phyloP scores from a whole-genome alignment of 192 early-diverging fungal species.

The Funneliformis mosseae region DNA sequence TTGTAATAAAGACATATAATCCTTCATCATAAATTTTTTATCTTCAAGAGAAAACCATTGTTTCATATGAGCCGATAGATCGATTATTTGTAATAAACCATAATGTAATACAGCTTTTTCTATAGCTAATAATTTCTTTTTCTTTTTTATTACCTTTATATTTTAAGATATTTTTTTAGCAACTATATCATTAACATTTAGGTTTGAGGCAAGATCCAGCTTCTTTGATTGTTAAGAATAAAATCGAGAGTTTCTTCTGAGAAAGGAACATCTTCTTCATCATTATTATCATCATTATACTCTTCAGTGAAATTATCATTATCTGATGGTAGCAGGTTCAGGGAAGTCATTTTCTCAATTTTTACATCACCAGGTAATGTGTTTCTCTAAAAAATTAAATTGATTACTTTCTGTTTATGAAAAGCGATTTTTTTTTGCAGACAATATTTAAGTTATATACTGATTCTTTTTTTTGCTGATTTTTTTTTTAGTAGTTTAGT shows the following conservation, averaged over 20 bases:
- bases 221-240: neutral
- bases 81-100: slow-evolving; percentile 21
- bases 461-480: no score
- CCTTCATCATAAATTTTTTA: slow-evolving; percentile 22
- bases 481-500: no score
- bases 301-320: neutral
- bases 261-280: slow-evolving; percentile 18
- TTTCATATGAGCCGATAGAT: slow-evolving; percentile 29
- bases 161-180: slow-evolving; percentile 17
- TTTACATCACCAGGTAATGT: neutral
- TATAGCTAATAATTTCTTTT: slow-evolving; percentile 20
- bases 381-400: no score
- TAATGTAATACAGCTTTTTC: slow-evolving; percentile 22
- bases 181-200: slow-evolving; percentile 21
- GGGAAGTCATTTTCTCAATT: neutral
- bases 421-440: no score
- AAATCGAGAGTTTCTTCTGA: neutral
- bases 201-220: slow-evolving; percentile 7
- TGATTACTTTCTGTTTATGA: no score
- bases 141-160: neutral
- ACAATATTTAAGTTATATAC: no score
- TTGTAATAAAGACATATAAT: slow-evolving; percentile 28
- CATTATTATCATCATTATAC: neutral
- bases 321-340: neutral
- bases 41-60: slow-evolving; percentile 26